Base-by-base conservation (phyloP, 108 stramenopile genomes). In the Epithemia pelagica region DNA sequence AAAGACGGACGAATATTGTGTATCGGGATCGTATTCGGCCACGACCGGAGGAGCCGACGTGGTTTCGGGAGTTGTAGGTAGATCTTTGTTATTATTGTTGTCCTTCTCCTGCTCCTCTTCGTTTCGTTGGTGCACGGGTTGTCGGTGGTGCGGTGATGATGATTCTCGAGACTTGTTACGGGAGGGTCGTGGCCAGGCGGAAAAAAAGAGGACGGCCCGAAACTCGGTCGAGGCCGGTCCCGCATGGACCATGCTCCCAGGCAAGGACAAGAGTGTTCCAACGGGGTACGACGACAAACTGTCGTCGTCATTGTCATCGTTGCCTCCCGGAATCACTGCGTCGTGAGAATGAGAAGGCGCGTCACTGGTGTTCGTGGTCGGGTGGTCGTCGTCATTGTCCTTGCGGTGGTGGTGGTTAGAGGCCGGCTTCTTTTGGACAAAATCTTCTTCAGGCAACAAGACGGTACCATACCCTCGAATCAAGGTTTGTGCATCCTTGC, bases 161-260 rank as follows among this genome's bases (percentile, higher is more conserved):
- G 37, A 15, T 10, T 46, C 37, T 10, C 10, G 10, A 46, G 37
- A 10, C 15, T 46, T 5, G 5, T 46, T 5, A 10, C 5, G 10
- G 15, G 5, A 10, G 10, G 37, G 10, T 33, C 33, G 30, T 1
- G 65, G 65, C 28, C 26, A 55, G 23, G 54, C 65, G 7, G 65
- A 66, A 25, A 55, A 66, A 25, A 66, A 66, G 1, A 66, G 65
- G 1, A 66, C 54, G 3, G 65, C 65, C 18, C 65, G 65, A 53
- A 66, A 66, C 1, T 55, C 18, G 7, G 25, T 26, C 53, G 27
- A 66, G 7, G 65, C 52, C 1, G 65, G 65, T 55, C 65, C 65
- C 1, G 52, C 52, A 26, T 66, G 65, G 19, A 66, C 26, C 20
- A 66, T 25, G n/a, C 65, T 28, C 2, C 65, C 65, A 1, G 65